Percentiles rank a stretch among this genome's conserved stretches.
phyloP scores from a whole-genome alignment of 441 rosid genomes.

The Croton setiger region DNA sequence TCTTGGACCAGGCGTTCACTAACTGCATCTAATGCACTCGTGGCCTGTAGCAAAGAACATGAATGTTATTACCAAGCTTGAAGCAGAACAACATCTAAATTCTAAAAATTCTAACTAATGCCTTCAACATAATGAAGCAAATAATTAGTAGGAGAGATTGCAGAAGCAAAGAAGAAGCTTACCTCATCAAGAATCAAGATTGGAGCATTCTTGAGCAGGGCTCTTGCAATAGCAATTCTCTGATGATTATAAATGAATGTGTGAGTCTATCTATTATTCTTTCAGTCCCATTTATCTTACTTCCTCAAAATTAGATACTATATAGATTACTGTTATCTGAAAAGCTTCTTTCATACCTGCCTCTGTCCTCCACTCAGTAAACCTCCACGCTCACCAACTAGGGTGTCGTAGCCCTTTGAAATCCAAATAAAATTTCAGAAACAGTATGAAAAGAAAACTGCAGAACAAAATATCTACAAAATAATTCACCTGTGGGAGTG shows the following conservation, averaged over 20 bases:
- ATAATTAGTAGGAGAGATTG: constrained; percentile 10
- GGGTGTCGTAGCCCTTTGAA: constrained; percentile 82
- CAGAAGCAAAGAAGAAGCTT: constrained; percentile 18
- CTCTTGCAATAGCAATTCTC: constrained; percentile 93
- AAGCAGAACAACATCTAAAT: not conserved
- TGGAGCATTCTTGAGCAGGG: constrained; percentile 82
- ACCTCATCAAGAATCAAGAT: constrained; percentile 90
- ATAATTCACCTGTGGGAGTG: constrained; percentile 75
- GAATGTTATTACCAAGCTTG: not conserved
- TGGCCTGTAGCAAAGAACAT: constrained; percentile 50
- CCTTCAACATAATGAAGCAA: not conserved
- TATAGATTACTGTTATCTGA: not conserved
- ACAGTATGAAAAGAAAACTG: constrained; percentile 8
- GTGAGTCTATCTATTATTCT: constrained; percentile 17
- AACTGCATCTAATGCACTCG: constrained; percentile 88
- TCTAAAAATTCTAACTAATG: not conserved
- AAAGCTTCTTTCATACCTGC: constrained; percentile 45
- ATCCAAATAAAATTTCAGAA: constrained; percentile 25
- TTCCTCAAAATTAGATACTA: constrained; percentile 4
- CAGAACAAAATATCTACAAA: constrained; percentile 12
- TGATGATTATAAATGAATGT: constrained; percentile 29
- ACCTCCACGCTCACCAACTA: constrained; percentile 95
- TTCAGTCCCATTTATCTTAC: constrained; percentile 4
- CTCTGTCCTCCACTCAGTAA: constrained; percentile 95
- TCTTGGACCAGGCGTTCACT: constrained; percentile 87